Base-by-base conservation (phyloP, 164 flowering plant species). In the Magnolia sinica region DNA sequence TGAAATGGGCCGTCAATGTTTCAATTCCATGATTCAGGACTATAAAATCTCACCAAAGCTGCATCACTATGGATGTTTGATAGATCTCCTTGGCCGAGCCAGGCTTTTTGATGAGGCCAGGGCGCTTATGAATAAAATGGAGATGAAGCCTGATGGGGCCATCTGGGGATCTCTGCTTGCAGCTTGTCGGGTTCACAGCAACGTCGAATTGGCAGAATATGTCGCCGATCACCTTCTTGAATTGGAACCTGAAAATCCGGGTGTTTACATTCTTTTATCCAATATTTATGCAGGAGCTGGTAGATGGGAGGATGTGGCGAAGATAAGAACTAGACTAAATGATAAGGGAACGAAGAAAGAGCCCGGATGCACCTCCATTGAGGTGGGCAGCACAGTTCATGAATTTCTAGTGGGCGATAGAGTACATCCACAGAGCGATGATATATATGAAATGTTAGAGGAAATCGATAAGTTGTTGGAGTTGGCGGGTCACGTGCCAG, bases 151-250 rank as follows among this genome's bases (percentile, higher is more conserved):
- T 20, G 93, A 89, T 80, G 91, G 83, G 8, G 91, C 88, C 20
- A 86, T 89, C 14, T 89, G 91, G 95, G 87, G 90, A 23, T 89
- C 95, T 71, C 82, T 90, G 22, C 90, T 90, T 74, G 87, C 84
- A 68, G 89, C 92, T 76, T 90, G 92, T 81, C 79, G 83, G 61
- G 77, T 76, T 37, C 91, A 88, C 71, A 71, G 76, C 37, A 85
- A 79, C 1, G 78, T 87, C 14, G 85, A 87, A 70, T 65, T 88
- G 78, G 94, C 85, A 1, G 92, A 88, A 79, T 55, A 24, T 50
- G 77, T 78, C 1, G 89, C 90, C 1, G n/a, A 77, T 24, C 81
- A 82, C 22, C 87, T 89, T 59, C 82, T 89, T 55, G 79, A 89
- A 71, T 13, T 89, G 52, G 91, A 91, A 50, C 94, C 91, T 22